Percentiles rank a stretch among this genome's conserved stretches.
Conservation (phyloP, 257 asterid species). For the Striga asiatica region DNA sequence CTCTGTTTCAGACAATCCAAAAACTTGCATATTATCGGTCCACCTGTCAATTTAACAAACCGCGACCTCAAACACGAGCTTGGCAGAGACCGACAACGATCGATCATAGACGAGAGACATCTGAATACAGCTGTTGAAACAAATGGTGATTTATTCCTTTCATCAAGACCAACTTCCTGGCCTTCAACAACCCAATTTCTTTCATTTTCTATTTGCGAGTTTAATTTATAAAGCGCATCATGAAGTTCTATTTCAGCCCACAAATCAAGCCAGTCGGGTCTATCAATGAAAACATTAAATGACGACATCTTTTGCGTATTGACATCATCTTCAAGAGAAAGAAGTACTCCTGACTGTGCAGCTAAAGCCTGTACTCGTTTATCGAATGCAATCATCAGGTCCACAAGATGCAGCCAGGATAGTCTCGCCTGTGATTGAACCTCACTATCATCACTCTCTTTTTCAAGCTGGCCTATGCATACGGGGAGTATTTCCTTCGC, state of each 20-base stretch:
- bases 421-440: conserved; percentile 43
- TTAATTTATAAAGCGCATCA: conserved; percentile 49
- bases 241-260: conserved; percentile 83
- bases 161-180: conserved; percentile 36
- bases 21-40: conserved; percentile 46
- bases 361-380: conserved; percentile 58
- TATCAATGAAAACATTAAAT: conserved; percentile 67
- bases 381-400: conserved; percentile 77
- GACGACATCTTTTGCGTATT: conserved; percentile 58
- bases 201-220: conserved; percentile 54
- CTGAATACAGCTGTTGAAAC: conserved; percentile 49
- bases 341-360: conserved; percentile 54
- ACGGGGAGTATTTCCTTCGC: conserved; percentile 73
- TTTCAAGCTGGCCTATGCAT: conserved; percentile 44
- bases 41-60: conserved; percentile 48
- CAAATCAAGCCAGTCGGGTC: conserved; percentile 92
- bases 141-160: conserved; percentile 58
- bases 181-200: conserved; percentile 51
- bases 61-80: conserved; percentile 56
- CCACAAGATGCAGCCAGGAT: conserved; percentile 77
- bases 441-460: conserved; percentile 37
- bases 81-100: conserved; percentile 76
- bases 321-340: conserved; percentile 56
- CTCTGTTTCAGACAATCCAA: conserved; percentile 48
- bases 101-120: conserved; percentile 44